Evolutionary conservation across 140 eudicot genomes (phyloP).

Genomic region (Anethum foeniculum): DNA sequence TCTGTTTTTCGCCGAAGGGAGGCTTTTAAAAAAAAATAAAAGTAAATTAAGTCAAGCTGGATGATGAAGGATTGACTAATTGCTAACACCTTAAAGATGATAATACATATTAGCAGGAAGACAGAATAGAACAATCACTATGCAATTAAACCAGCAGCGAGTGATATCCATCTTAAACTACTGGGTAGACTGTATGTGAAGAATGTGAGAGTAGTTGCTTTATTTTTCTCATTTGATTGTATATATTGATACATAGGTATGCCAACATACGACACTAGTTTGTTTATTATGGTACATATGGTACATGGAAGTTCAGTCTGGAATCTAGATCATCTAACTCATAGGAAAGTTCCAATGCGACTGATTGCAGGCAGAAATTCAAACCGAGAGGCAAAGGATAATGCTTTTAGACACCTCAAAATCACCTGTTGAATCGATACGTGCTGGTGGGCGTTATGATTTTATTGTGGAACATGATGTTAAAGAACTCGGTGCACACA

Average conservation of each 20-base stretch:
- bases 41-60: not conserved
- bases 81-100: not conserved
- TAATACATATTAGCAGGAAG: not conserved
- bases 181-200: not conserved
- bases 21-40: no score
- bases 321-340: not conserved
- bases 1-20: not conserved
- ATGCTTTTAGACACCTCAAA: constrained; percentile 89
- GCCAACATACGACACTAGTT: not conserved
- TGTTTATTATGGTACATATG: not conserved
- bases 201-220: not conserved
- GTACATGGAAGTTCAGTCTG: not conserved
- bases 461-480: constrained; percentile 97
- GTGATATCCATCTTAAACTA: not conserved
- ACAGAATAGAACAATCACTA: not conserved
- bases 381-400: constrained; percentile 93
- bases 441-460: constrained; percentile 96
- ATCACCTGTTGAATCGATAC: constrained; percentile 86
- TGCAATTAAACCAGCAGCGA: not conserved
- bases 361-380: constrained; percentile 79
- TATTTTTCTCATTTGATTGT: not conserved
- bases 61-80: not conserved
- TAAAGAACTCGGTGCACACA: constrained; percentile 96
- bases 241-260: not conserved
- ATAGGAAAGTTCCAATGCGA: constrained; percentile 6